Percentiles rank a stretch among this genome's conserved stretches.
Evolutionary conservation across 495 filamentous ascomycete genomes (phyloP).

Genomic region (Elaphomyces granulatus): DNA sequence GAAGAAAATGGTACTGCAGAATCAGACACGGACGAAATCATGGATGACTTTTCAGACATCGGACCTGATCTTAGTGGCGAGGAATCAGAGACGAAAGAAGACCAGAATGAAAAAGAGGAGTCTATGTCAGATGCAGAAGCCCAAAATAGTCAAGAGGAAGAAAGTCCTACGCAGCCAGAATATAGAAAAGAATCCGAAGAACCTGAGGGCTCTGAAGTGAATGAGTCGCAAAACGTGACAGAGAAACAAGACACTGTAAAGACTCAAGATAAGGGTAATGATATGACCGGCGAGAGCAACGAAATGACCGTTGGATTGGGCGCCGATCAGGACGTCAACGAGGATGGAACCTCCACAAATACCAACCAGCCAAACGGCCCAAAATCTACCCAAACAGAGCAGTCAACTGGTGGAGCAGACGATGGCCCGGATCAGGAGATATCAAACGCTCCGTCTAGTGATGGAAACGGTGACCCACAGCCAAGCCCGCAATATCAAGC

Average conservation of each 20-base stretch:
- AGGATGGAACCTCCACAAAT: slow-evolving; percentile 39
- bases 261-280: slow-evolving; percentile 31
- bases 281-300: slow-evolving; percentile 36
- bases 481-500: slow-evolving; percentile 43
- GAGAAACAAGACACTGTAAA: slow-evolving; percentile 30
- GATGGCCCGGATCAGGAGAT: slow-evolving; percentile 34
- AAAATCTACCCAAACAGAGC: slow-evolving; percentile 25
- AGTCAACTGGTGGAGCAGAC: slow-evolving; percentile 27
- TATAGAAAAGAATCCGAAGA: slow-evolving; percentile 22
- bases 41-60: slow-evolving; percentile 59
- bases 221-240: slow-evolving; percentile 41
- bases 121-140: slow-evolving; percentile 20
- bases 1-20: slow-evolving; percentile 48
- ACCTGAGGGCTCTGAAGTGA: slow-evolving; percentile 29
- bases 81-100: neutral
- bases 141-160: slow-evolving; percentile 20
- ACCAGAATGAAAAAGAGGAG: slow-evolving; percentile 12
- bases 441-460: slow-evolving; percentile 9
- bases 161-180: slow-evolving; percentile 18
- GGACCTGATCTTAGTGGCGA: slow-evolving; percentile 40
- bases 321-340: slow-evolving; percentile 35
- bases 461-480: slow-evolving; percentile 30
- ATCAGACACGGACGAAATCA: slow-evolving; percentile 51
- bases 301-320: slow-evolving; percentile 31
- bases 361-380: slow-evolving; percentile 13